Base-by-base conservation (phyloP, 805 yeast genomes). In the Starmerella riodocensis region DNA sequence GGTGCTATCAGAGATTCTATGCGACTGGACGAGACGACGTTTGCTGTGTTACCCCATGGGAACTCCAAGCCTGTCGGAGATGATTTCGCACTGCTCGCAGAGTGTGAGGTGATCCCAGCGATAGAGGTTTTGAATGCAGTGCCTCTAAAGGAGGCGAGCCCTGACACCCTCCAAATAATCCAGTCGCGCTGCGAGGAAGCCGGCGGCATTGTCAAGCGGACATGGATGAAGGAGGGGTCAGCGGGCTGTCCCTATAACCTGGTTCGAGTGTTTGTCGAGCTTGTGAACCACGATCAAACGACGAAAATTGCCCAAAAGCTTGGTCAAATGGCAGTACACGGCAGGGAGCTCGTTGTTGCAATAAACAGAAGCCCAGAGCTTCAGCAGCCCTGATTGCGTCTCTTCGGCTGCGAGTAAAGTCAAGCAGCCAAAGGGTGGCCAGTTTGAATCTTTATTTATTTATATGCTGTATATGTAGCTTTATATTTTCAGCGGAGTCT, bases 261-360 rank as follows among this genome's bases (percentile, higher is more conserved):
- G 16, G 34, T 30, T 19, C 27, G 48, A 13, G 40, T 41, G 7
- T 40, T 30, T 18, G 22, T 44, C 4, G 36, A 22, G 24, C 42
- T 37, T 7, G 29, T 20, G 27, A 32, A 33, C 13, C 25, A 24
- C 14, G 36, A 11, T 1, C 20, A 16, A 8, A 19, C 34, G n/a
- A 26, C 16, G 13, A 23, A 32, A 9, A 26, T 37, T 5, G 48
- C 43, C 3, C 24, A 17, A 3, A 22, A 16, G 22, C 36, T 43
- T 2, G 47, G 43, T 12, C 25, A 21, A 13, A 31, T 18, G 20
- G 29, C 8, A 14, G 29, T 43, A 5, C 32, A 37, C 24, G 47
- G 41, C 12, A 29, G 46, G 34, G 36, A 32, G 12, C 32, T 45
- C 9, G 24, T 43, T 4, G 30, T 38, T 5, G 26, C 34, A 3